phyloP scores from a whole-genome alignment of 345 rosid genomes.

The Eucalyptus sp. region DNA sequence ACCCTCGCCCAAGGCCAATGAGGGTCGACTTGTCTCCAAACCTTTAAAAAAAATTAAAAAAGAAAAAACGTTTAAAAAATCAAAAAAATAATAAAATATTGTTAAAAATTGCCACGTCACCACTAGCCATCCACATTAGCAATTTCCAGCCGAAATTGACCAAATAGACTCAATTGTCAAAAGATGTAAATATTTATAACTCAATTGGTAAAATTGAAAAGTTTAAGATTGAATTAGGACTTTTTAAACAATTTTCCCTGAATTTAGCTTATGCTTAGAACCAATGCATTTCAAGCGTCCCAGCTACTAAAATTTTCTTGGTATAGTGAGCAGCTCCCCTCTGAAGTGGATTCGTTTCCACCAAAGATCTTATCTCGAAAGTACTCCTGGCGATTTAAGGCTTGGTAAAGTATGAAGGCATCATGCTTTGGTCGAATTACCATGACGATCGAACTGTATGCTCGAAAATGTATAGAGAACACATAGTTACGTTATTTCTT shows the following conservation, averaged over 20 bases:
- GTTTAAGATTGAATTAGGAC: too few relatives aligned
- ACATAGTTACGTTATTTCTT: neutral
- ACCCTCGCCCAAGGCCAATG: neutral
- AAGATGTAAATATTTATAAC: too few relatives aligned
- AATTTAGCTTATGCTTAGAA: neutral
- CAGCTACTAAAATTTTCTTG: neutral
- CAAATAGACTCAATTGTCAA: too few relatives aligned
- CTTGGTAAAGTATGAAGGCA: constrained; percentile 10
- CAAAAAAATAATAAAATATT: too few relatives aligned
- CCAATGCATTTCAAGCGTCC: neutral
- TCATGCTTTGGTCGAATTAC: constrained; percentile 4
- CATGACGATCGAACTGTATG: neutral
- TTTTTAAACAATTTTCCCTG: too few relatives aligned
- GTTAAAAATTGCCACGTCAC: fast-evolving
- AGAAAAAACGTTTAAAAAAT: too few relatives aligned
- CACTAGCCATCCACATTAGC: fast-evolving
- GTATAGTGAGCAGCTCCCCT: constrained; percentile 1
- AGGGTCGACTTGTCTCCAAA: too few relatives aligned
- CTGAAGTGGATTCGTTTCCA: constrained; percentile 2
- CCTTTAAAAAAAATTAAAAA: too few relatives aligned
- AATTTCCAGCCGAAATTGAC: fast-evolving
- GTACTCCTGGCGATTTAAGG: neutral
- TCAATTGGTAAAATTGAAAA: too few relatives aligned
- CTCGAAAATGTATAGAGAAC: neutral
- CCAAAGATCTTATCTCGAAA: neutral